Evolutionary conservation across 257 asterid genomes (phyloP), one percentile per base, ranked within the genome.

Genomic region (Nicotiana tomentosiformis): DNA sequence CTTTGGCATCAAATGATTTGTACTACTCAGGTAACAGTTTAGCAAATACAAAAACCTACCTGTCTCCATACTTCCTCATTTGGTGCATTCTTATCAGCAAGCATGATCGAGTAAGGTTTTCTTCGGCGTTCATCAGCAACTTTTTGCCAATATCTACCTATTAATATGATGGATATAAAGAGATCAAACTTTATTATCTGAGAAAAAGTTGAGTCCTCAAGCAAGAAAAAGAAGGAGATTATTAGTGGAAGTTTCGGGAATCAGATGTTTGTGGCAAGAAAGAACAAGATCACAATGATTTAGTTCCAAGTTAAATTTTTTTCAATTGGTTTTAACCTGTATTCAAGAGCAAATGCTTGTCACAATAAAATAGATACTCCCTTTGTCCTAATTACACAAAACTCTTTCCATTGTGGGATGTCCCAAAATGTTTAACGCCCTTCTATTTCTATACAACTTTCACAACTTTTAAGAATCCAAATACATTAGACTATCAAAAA

Each of bases 61-160:
- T 88, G 96, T 81, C 68, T 90, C 99, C 99, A 96, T 81, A 96
- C 99, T 82, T 93, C 97, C 88, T 93, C 97, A 86, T 94, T 94
- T 66, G 99, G 99, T 62, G 99, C 99, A 87, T 96, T 96, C 92
- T 96, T 96, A 90, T 96, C 99, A 33, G 99, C 99, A 82, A 96
- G 97, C 90, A 94, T 82, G 83, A 94, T 92, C 11, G 98, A 93
- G 86, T 88, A 92, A 20, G 98, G 97, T 82, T 93, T 96, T 88
- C 87, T 94, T 85, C 90, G 90, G 64, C 90, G 91, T 79, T 93
- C 96, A 74, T 93, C 95, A 85, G 94, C 93, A 89, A 96, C 87
- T 89, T 90, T 96, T 69, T 61, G 93, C 99, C 98, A 96, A 81
- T 96, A 96, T 84, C 64, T 94, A 78, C 91, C 99, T 96, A 87